Evolutionary conservation across 345 rosid genomes (phyloP).

Genomic region (Aethionema arabicum): DNA sequence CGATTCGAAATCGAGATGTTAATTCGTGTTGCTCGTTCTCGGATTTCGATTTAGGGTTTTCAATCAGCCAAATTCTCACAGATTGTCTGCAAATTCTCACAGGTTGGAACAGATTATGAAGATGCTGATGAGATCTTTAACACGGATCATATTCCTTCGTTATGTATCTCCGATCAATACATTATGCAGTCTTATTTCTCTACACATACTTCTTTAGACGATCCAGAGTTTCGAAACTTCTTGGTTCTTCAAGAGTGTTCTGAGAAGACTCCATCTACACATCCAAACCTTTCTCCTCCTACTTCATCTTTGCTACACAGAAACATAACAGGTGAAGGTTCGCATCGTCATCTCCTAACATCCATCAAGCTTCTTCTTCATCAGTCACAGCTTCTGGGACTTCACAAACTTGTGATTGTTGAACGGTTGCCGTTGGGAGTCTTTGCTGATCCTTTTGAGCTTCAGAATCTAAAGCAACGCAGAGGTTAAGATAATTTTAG

Average conservation of each 20-base stretch:
- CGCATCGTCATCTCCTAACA: constrained; percentile 71
- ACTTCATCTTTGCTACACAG: constrained; percentile 42
- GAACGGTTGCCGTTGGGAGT: constrained; percentile 82
- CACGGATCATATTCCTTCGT: background rate
- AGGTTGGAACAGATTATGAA: constrained; percentile 15
- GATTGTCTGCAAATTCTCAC: background rate
- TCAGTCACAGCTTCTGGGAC: constrained; percentile 26
- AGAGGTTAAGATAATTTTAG: constrained; percentile 43
- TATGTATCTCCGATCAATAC: constrained; percentile 39
- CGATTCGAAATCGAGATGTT: background rate
- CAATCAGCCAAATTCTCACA: background rate
- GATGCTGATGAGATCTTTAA: constrained; percentile 9
- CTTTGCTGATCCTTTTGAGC: constrained; percentile 91
- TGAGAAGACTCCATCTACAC: constrained; percentile 34
- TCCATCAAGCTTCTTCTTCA: constrained; percentile 45
- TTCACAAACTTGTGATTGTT: constrained; percentile 50
- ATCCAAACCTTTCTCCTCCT: constrained; percentile 23
- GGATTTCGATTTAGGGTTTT: background rate
- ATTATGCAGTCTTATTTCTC: constrained; percentile 60
- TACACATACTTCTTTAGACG: constrained; percentile 43
- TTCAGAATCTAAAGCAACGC: constrained; percentile 58
- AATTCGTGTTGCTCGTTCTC: background rate
- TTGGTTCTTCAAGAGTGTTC: constrained; percentile 37
- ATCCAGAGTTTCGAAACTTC: constrained; percentile 49
- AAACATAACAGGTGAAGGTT: constrained; percentile 73